These are phyloP conservation scores for Pulicaria dysenterica DNA, from an alignment of 129 eudicot species.

Conservation along the genomic window DNA sequence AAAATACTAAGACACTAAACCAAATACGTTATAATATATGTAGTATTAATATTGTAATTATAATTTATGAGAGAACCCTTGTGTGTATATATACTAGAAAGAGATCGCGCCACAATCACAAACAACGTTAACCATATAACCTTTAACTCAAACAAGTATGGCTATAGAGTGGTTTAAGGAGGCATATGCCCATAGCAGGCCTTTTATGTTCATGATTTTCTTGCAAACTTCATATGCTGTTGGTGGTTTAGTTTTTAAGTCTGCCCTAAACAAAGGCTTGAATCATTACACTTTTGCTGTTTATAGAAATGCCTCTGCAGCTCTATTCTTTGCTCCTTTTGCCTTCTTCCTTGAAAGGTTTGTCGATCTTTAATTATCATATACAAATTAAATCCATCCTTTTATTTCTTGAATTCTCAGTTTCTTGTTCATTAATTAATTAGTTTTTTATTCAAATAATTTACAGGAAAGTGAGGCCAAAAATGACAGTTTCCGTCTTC, in stretches of 20 bases:
- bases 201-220: conserved; percentile 25
- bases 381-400: neutral
- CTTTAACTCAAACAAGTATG: conserved; percentile 17
- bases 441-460: neutral
- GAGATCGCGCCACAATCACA: neutral
- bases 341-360: conserved; percentile 41
- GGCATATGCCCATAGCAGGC: conserved; percentile 24
- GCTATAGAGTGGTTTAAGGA: conserved; percentile 26
- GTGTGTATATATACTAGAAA: conserved; percentile 24
- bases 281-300: conserved; percentile 38
- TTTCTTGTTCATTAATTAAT: neutral
- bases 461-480: conserved; percentile 54
- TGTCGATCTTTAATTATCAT: neutral
- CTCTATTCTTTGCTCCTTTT: conserved; percentile 30
- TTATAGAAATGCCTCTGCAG: conserved; percentile 35
- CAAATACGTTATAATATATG: too few species aligned
- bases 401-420: neutral
- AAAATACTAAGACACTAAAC: too few species aligned
- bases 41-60: too few species aligned
- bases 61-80: neutral
- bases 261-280: conserved; percentile 42
- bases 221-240: conserved; percentile 41
- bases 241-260: conserved; percentile 25
- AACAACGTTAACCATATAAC: conserved; percentile 2
- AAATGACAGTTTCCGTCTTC: conserved; percentile 56